Conservation (phyloP, 495 filamentous ascomycete genomes). For the Trichoderma parareesei region DNA sequence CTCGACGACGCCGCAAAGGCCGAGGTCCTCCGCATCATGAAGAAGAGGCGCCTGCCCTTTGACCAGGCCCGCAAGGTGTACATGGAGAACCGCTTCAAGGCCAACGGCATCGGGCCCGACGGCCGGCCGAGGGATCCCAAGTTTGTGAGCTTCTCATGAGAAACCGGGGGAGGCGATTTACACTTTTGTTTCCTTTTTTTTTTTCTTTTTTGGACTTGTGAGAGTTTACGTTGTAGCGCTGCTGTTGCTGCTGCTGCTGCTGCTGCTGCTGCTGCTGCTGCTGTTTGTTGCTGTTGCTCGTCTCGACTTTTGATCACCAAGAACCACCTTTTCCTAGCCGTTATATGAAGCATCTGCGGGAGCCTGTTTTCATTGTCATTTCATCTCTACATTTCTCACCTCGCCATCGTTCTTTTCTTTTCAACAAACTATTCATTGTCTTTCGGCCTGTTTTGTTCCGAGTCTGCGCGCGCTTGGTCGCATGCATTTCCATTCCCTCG, state of each 20-base stretch:
- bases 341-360: background rate
- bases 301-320: background rate
- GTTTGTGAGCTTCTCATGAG: constrained; percentile 82
- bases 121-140: constrained; percentile 87
- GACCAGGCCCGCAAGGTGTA: constrained; percentile 85
- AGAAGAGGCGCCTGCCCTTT: constrained; percentile 61
- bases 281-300: background rate
- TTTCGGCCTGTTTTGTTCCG: background rate
- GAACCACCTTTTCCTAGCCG: background rate
- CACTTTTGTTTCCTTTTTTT: too few relatives aligned
- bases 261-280: background rate
- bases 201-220: background rate
- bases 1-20: constrained; percentile 70
- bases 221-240: background rate
- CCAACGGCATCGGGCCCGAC: constrained; percentile 80
- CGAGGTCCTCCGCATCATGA: constrained; percentile 85
- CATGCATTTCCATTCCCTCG: background rate
- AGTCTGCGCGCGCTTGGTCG: background rate
- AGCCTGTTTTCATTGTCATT: background rate
- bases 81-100: constrained; percentile 74
- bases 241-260: background rate
- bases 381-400: background rate
- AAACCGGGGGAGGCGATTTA: background rate
- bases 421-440: too few relatives aligned
- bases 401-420: background rate